These are phyloP conservation scores for Fagopyrum homotropicum DNA, from an alignment of 148 eudicot species.

Conservation along the genomic window DNA sequence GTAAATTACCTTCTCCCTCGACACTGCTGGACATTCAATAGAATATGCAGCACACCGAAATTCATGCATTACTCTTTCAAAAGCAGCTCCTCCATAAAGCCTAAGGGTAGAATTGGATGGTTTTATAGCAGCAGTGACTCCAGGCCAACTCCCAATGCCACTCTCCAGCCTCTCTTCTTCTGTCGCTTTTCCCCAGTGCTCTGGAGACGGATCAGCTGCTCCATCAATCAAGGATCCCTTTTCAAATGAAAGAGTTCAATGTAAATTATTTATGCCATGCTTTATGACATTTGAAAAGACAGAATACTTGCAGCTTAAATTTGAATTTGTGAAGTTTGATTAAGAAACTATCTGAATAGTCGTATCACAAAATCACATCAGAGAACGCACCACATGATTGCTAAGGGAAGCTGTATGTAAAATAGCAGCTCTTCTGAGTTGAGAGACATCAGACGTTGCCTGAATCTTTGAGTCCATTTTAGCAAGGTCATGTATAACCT, in stretches of 20 bases:
- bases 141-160: constrained; percentile 96
- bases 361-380: neutral
- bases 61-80: constrained; percentile 96
- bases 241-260: constrained; percentile 17
- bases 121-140: constrained; percentile 55
- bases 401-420: constrained; percentile 73
- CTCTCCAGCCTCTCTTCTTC: constrained; percentile 81
- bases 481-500: constrained; percentile 61
- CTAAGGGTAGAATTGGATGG: constrained; percentile 86
- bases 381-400: constrained; percentile 66
- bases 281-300: neutral
- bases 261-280: neutral
- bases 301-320: neutral
- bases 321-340: neutral
- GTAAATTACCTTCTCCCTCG: constrained; percentile 77
- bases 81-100: constrained; percentile 97
- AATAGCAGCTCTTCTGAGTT: constrained; percentile 88
- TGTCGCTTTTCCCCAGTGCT: constrained; percentile 96
- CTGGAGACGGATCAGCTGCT: constrained; percentile 95
- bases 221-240: constrained; percentile 90
- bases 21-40: constrained; percentile 82
- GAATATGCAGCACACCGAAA: constrained; percentile 95
- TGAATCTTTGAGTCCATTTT: constrained; percentile 74
- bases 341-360: neutral
- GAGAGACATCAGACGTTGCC: constrained; percentile 89